These are phyloP conservation scores for Cylindrotheca fusiformis DNA, from an alignment of 108 stramenopile species.

Conservation along the genomic window DNA sequence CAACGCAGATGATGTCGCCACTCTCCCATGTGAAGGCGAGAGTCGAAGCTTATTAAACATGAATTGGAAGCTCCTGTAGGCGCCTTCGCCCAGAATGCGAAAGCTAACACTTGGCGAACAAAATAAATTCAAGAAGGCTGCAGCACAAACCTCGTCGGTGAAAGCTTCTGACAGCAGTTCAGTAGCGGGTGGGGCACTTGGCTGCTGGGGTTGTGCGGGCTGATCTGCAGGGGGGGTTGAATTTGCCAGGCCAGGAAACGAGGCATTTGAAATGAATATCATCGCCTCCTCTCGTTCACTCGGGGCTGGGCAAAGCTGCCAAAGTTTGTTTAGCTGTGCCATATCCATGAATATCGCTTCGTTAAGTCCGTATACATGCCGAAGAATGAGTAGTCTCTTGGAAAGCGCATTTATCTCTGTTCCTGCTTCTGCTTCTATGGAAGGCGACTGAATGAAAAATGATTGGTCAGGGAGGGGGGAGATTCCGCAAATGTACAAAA, in stretches of 20 bases:
- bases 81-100: conserved; percentile 52
- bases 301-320: conserved; percentile 65
- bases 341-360: conserved; percentile 43
- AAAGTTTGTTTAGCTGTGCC: conserved; percentile 59
- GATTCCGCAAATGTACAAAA: background rate
- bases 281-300: conserved; percentile 77
- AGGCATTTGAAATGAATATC: conserved; percentile 75
- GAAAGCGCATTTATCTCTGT: conserved; percentile 31
- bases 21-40: conserved; percentile 13
- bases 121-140: conserved; percentile 76
- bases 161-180: conserved; percentile 62
- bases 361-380: conserved; percentile 71
- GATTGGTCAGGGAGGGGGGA: background rate
- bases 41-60: conserved; percentile 50
- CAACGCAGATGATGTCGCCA: conserved; percentile 38
- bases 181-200: conserved; percentile 26
- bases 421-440: conserved; percentile 6
- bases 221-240: background rate
- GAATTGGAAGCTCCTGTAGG: conserved; percentile 71
- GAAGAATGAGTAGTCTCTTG: conserved; percentile 63
- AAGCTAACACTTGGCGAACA: conserved; percentile 62
- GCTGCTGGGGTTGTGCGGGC: conserved; percentile 8
- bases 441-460: conserved; percentile 13
- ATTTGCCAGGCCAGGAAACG: conserved; percentile 24
- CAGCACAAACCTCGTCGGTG: conserved; percentile 46